phyloP scores from a whole-genome alignment of 1,284 basidiomycete genomes.

The Moesziomyces sp. region DNA sequence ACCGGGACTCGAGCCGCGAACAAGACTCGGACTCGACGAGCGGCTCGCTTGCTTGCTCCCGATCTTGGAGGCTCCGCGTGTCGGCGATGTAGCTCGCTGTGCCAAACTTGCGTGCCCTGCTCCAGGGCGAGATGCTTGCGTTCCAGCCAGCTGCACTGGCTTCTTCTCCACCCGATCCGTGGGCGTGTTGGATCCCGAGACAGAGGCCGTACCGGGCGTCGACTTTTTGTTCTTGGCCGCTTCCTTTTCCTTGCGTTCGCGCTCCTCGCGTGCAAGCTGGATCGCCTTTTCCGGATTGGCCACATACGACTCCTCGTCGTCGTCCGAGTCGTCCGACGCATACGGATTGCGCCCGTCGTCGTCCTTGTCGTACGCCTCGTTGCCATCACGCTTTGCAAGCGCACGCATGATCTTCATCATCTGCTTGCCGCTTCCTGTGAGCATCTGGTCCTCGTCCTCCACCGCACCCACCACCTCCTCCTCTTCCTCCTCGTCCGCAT shows the following conservation, averaged over 20 bases:
- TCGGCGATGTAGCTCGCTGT: slow-evolving; percentile 54
- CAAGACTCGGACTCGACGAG: slow-evolving; percentile 32
- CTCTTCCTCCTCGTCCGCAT: slow-evolving; percentile 41
- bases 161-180: slow-evolving; percentile 41
- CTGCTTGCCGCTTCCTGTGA: slow-evolving; percentile 65
- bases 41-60: slow-evolving; percentile 53
- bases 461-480: slow-evolving; percentile 41
- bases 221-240: slow-evolving; percentile 44
- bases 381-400: slow-evolving; percentile 60
- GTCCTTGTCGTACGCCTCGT: slow-evolving; percentile 64
- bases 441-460: slow-evolving; percentile 55
- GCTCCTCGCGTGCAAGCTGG: slow-evolving; percentile 62
- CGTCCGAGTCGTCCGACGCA: slow-evolving; percentile 60
- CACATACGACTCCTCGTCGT: slow-evolving; percentile 63
- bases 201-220: slow-evolving; percentile 19
- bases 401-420: slow-evolving; percentile 68
- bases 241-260: slow-evolving; percentile 52
- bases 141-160: slow-evolving; percentile 14
- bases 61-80: slow-evolving; percentile 39
- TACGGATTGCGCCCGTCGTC: slow-evolving; percentile 65
- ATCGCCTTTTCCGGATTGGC: slow-evolving; percentile 66
- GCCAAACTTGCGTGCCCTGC: slow-evolving; percentile 56
- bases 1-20: slow-evolving; percentile 28
- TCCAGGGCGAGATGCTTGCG: slow-evolving; percentile 37
- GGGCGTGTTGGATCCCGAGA: slow-evolving; percentile 45